These are phyloP conservation scores for Leccinum disarticulatum DNA, from an alignment of 768 basidiomycete species.

Conservation along the genomic window DNA sequence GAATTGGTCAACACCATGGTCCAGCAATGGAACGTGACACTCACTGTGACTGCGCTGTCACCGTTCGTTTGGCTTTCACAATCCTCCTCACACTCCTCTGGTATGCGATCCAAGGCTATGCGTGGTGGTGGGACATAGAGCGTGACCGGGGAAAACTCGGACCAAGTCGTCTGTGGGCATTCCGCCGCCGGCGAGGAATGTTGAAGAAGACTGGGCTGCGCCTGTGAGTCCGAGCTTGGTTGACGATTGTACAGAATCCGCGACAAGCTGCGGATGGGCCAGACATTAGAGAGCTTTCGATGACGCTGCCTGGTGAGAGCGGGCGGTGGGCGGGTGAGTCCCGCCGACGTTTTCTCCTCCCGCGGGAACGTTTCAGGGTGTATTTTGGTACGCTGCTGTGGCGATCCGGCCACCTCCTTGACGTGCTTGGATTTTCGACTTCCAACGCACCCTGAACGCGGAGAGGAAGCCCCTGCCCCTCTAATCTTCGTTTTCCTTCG, in stretches of 20 bases:
- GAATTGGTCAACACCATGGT: not conserved
- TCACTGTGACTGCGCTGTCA: constrained; percentile 13
- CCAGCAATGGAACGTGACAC: constrained; percentile 13
- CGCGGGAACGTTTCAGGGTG: constrained; percentile 7
- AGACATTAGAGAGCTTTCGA: constrained; percentile 17
- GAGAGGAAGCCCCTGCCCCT: not conserved
- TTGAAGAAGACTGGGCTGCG: not conserved
- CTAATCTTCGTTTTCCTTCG: constrained; percentile 18
- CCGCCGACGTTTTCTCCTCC: constrained; percentile 15
- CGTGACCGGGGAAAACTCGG: constrained; percentile 25
- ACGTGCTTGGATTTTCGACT: constrained; percentile 5
- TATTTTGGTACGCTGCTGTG: constrained; percentile 1
- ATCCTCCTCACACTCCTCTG: constrained; percentile 30
- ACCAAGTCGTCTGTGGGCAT: constrained; percentile 30
- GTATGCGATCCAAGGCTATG: constrained; percentile 26
- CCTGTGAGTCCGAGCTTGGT: constrained; percentile 3
- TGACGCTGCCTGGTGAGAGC: constrained; percentile 12
- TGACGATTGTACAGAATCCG: constrained; percentile 9
- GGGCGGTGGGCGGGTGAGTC: constrained; percentile 17
- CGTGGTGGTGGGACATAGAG: constrained; percentile 22
- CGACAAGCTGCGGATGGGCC: constrained; percentile 24
- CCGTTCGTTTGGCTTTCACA: constrained; percentile 20
- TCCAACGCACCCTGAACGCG: not conserved
- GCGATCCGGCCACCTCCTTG: not conserved
- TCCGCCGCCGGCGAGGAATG: not conserved